Percentiles rank a stretch among this genome's conserved stretches.
These are phyloP conservation scores for Penicillium maclennaniae DNA, from an alignment of 495 filamentous ascomycete genomes.

Conservation along the genomic window DNA sequence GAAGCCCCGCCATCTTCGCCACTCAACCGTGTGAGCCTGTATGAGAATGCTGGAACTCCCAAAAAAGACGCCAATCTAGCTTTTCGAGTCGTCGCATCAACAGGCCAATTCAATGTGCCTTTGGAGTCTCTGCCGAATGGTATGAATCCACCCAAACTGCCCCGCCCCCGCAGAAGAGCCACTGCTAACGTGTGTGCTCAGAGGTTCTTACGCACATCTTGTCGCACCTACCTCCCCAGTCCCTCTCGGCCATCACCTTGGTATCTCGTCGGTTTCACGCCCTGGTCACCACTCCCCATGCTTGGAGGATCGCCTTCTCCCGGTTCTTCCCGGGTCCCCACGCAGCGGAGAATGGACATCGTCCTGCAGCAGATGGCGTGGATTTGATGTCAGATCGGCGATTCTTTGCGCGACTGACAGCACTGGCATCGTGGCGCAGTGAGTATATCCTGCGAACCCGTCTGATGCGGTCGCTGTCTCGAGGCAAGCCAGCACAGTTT, in stretches of 20 bases:
- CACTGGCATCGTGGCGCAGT: constrained; percentile 81
- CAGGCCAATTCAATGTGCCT: constrained; percentile 44
- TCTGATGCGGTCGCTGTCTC: constrained; percentile 69
- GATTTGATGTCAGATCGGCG: constrained; percentile 64
- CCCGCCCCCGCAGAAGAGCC: not conserved
- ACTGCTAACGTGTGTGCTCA: constrained; percentile 38
- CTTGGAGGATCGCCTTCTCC: constrained; percentile 85
- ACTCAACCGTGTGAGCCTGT: constrained; percentile 63
- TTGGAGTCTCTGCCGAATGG: constrained; percentile 77
- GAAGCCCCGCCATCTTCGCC: constrained; percentile 32
- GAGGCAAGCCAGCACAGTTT: constrained; percentile 67
- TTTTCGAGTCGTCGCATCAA: constrained; percentile 60
- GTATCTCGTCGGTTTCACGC: constrained; percentile 82
- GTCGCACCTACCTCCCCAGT: constrained; percentile 78
- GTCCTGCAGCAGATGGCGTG: constrained; percentile 23
- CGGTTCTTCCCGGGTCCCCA: constrained; percentile 80
- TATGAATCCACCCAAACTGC: constrained; percentile 36
- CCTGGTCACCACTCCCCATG: constrained; percentile 81
- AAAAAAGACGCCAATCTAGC: constrained; percentile 45
- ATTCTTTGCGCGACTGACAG: constrained; percentile 73
- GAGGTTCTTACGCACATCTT: constrained; percentile 91
- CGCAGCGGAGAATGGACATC: constrained; percentile 30
- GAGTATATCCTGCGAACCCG: constrained; percentile 89
- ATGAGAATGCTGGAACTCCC: constrained; percentile 60
- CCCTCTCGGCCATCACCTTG: constrained; percentile 69